Evolutionary conservation across 2,329 filamentous ascomycete species (phyloP), one percentile per base, ranked within the genome.

Genomic region (Pestalotiopsis sp.): DNA sequence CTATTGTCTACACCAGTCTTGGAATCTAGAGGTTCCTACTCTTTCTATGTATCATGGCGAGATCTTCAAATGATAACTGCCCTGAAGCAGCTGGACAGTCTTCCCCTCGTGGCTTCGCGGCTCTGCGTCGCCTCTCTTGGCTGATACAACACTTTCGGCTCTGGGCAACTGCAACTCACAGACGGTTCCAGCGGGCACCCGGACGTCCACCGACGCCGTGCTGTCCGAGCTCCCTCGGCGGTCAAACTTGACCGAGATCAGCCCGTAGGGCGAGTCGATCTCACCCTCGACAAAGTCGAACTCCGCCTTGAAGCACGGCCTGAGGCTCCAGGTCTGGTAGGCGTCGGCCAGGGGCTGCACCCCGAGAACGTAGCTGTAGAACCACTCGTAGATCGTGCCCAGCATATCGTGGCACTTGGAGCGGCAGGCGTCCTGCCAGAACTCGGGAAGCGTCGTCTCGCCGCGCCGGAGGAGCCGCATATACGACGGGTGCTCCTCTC

Each of bases 341-440:
- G 79, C 81, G 36, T 82, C 76, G 0, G 73, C 76, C 36, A 78
- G 73, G 0, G 78, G 76, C 69, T 77, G 80, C 2, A 83, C 70
- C 0, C 81, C 82, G 20, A 84, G 67, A 2, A 81, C 79, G 0
- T 78, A 79, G 31, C 77, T 76, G 61, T 85, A 85, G 65, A 84
- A 83, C 83, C 82, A 85, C 70, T 84, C 82, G 58, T 84, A 83
- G 39, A 84, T 83, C 0, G 81, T 84, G 0, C 83, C 83, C 6
- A 85, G 76, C 82, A 85, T 84, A 70, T 85, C 83, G 70, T 85
- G 83, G 61, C 82, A 83, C 71, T 83, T 84, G 17, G 76, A 79
- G 23, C 81, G 75, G 72, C 81, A 83, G 9, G 78, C 78, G 60
- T 82, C 79, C 70, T 83, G 81, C 81, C 81, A 83, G 64, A 83